Percentiles rank a stretch among this genome's conserved stretches.
These are phyloP conservation scores for Metarhizium rileyi DNA, from an alignment of 2,329 filamentous ascomycete genomes.

Conservation along the genomic window DNA sequence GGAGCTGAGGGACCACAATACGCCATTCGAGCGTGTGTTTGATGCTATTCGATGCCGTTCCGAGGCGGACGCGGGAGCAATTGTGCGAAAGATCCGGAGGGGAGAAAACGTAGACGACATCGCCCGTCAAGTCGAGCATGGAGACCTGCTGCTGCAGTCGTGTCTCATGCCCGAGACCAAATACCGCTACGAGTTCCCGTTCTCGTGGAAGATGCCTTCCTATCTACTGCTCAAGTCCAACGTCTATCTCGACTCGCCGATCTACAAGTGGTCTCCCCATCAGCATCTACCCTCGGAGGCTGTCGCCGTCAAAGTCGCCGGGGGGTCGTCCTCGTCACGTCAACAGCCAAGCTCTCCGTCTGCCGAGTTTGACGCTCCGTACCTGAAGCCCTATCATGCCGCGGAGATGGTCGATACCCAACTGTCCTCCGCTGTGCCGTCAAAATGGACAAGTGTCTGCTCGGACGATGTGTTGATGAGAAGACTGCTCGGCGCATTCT, in stretches of 20 bases:
- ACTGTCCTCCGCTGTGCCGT: conserved; percentile 18
- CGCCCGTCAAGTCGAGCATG: conserved; percentile 21
- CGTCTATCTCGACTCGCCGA: conserved; percentile 13
- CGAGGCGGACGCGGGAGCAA: background rate
- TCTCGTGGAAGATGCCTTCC: conserved; percentile 18
- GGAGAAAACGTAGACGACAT: conserved; percentile 17
- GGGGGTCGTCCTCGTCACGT: background rate
- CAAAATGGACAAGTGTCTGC: conserved; percentile 24
- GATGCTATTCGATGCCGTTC: background rate
- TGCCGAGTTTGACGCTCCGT: background rate
- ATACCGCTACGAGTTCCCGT: conserved; percentile 26
- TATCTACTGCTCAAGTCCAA: conserved; percentile 13
- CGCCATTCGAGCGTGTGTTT: background rate
- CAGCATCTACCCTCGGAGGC: background rate
- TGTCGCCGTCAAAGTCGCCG: too few species aligned
- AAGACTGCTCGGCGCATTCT: conserved; percentile 15
- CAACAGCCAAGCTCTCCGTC: too few species aligned
- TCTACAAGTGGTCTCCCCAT: conserved; percentile 13
- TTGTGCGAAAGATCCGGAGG: background rate
- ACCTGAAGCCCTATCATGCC: conserved; percentile 23
- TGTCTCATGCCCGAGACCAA: conserved; percentile 22
- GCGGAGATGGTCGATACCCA: conserved; percentile 20
- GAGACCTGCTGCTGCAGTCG: conserved; percentile 25
- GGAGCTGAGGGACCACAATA: background rate
- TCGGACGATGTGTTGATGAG: conserved; percentile 21